phyloP scores from a whole-genome alignment of 2,329 filamentous ascomycete species.

The Penicillium sp. region DNA sequence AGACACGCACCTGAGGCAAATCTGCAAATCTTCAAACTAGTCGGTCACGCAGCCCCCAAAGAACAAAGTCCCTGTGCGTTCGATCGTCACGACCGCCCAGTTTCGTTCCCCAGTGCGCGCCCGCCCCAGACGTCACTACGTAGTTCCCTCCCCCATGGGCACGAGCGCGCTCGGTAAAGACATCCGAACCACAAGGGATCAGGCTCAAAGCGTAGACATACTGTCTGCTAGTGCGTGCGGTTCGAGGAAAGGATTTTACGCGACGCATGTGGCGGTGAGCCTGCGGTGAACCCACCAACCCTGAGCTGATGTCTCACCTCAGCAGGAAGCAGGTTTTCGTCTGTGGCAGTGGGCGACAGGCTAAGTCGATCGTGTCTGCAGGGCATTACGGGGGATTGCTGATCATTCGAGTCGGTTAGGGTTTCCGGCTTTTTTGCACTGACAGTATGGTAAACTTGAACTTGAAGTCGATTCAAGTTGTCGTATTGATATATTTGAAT shows the following conservation, averaged over 20 bases:
- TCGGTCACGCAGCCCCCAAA: neutral
- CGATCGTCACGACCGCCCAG: neutral
- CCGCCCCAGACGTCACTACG: too few relatives aligned
- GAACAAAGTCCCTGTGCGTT: neutral
- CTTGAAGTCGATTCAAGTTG: too few relatives aligned
- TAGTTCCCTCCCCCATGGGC: neutral
- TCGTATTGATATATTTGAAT: too few relatives aligned
- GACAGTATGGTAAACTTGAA: too few relatives aligned
- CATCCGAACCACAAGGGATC: neutral
- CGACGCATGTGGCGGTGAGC: constrained; percentile 17
- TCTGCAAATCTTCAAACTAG: neutral
- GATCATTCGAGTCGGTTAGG: neutral
- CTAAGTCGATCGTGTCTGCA: constrained; percentile 9
- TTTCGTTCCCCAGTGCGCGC: neutral
- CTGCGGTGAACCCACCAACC: neutral
- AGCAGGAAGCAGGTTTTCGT: constrained; percentile 11
- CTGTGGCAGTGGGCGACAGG: neutral
- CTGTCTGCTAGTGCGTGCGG: neutral
- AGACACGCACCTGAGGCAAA: constrained; percentile 1
- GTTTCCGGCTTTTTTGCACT: too few relatives aligned
- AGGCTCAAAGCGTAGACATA: neutral
- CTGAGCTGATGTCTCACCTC: constrained; percentile 9
- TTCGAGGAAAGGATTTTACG: constrained; percentile 5
- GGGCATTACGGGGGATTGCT: constrained; percentile 6
- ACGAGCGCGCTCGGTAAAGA: constrained; percentile 4